Evolutionary conservation across 2,329 filamentous ascomycete species (phyloP).

Genomic region (Fusarium falciforme): DNA sequence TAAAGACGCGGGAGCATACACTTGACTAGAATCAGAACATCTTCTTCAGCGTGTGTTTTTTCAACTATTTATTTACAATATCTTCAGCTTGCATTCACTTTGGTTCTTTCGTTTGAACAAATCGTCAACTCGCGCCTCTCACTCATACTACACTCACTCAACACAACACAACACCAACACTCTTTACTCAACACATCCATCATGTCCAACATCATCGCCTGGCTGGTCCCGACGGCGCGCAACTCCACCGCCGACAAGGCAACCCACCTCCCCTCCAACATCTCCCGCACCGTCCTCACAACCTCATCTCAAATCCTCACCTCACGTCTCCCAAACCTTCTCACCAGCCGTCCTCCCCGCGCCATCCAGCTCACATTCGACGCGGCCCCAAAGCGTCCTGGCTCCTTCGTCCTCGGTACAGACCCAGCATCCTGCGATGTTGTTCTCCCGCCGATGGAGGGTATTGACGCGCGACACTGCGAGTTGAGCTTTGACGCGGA

Average conservation of each 20-base stretch:
- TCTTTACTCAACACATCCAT: background rate
- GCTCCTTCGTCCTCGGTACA: conserved; percentile 54
- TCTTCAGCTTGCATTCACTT: background rate
- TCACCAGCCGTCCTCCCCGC: conserved; percentile 40
- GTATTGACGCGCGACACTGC: conserved; percentile 53
- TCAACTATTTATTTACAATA: background rate
- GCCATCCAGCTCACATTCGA: conserved; percentile 53
- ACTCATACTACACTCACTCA: conserved; percentile 18
- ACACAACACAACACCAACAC: conserved; percentile 2
- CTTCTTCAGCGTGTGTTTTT: conserved; percentile 33
- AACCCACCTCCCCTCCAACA: conserved; percentile 48
- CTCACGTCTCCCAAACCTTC: conserved; percentile 45
- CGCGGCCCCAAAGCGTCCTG: conserved; percentile 47
- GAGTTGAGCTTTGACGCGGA: conserved; percentile 53
- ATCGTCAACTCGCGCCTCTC: conserved; percentile 20
- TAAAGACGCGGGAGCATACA: conserved; percentile 17
- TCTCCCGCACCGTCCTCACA: conserved; percentile 41
- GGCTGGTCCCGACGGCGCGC: conserved; percentile 53
- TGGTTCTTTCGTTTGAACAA: conserved; percentile 42
- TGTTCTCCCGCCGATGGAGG: conserved; percentile 49
- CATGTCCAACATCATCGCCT: conserved; percentile 51
- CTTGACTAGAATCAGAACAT: conserved; percentile 6
- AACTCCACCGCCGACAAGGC: conserved; percentile 49
- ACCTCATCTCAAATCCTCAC: conserved; percentile 41
- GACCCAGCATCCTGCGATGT: conserved; percentile 52